Evolutionary conservation across 306 rosid species (phyloP).

Genomic region (Macrotyloma uniflorum): DNA sequence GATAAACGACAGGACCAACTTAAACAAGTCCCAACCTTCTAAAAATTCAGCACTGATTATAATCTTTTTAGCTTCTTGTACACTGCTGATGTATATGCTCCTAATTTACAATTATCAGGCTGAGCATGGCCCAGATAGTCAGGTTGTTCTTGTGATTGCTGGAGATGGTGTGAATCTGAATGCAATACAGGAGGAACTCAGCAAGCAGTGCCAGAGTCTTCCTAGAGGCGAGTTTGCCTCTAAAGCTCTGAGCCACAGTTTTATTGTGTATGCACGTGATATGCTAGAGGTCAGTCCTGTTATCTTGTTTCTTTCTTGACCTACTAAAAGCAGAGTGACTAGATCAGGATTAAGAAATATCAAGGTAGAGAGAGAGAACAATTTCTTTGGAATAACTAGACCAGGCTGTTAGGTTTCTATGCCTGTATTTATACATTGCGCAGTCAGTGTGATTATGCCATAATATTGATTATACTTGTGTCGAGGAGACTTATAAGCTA

Average conservation of each 20-base stretch:
- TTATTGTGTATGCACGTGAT: slow-evolving; percentile 79
- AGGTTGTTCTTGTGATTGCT: slow-evolving; percentile 92
- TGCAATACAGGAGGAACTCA: slow-evolving; percentile 82
- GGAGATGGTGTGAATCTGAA: slow-evolving; percentile 84
- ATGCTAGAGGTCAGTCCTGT: slow-evolving; percentile 82
- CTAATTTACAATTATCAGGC: slow-evolving; percentile 67
- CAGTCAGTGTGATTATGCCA: neutral
- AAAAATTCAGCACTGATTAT: neutral
- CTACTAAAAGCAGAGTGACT: neutral
- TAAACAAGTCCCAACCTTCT: neutral
- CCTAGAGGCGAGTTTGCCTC: slow-evolving; percentile 93
- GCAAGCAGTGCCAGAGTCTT: slow-evolving; percentile 85
- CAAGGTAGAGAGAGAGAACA: neutral
- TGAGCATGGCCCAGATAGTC: slow-evolving; percentile 99
- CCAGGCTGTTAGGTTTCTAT: neutral
- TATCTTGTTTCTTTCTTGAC: slow-evolving; percentile 14
- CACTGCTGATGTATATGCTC: slow-evolving; percentile 22
- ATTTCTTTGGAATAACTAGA: slow-evolving; percentile 13
- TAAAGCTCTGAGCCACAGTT: slow-evolving; percentile 91
- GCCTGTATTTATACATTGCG: neutral
- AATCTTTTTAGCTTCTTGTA: slow-evolving; percentile 13
- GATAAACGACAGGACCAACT: neutral
- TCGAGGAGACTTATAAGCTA: neutral
- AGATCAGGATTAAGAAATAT: neutral
- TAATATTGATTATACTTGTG: slow-evolving; percentile 17